Base-by-base conservation (phyloP, 2,329 filamentous ascomycete species). In the Colletotrichum sp. region DNA sequence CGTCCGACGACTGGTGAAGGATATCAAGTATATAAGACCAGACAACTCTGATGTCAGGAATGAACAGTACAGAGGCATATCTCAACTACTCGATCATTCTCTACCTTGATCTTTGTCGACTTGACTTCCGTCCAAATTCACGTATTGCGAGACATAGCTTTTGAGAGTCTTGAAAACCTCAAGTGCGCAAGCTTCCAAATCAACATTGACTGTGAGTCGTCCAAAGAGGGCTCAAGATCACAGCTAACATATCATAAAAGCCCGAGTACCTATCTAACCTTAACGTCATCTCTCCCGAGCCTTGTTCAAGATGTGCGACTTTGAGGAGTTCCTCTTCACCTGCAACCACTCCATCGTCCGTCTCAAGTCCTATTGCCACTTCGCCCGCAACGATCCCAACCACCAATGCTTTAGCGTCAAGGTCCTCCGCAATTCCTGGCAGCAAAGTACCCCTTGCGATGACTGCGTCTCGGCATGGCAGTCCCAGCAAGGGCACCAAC, bases 341-440 rank as follows among this genome's bases (percentile, higher is more conserved):
- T 96, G 94, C 85, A 88, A 88, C 34, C 93, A 95, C 84, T 88
- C 87, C 7, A 85, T 87, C 18, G 84, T 89, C 30, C 90, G 92
- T 24, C 86, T 94, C 34, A 92, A 93, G 81, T 92, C 91, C 28
- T 90, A 95, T 83, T 96, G 94, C 83, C 94, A 96, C 84, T 92
- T 92, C 79, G 93, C 94, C 8, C 92, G 94, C 75, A 95, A 94
- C 81, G 92, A 95, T 79, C 91, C 91, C 1, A 88, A 90, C 77
- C 93, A 96, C 82, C 88, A 92, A 79, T 96, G 94, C 83, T 91
- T 90, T 78, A 89, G 92, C 13, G 90, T 95, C 71, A 93, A 94
- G 85, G 90, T 90, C 52, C 88, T 94, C 76, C 89, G 91, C 28
- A 86, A 91, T 77, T 90, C 90, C 81, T 91, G 90, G 87, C 87